phyloP scores from a whole-genome alignment of 2,329 filamentous ascomycete genomes.

The Talaromyces sp. region DNA sequence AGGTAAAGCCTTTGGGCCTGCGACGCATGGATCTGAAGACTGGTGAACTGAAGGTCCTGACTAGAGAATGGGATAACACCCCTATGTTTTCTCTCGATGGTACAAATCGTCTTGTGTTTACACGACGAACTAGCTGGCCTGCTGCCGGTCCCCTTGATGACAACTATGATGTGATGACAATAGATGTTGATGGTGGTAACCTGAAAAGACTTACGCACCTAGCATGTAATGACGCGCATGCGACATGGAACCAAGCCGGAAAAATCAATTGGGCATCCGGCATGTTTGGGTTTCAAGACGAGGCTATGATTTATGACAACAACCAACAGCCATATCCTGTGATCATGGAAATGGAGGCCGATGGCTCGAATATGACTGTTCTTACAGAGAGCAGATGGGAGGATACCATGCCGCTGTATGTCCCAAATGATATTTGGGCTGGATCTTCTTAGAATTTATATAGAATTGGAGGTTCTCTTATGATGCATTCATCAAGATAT shows the following conservation, averaged over 20 bases:
- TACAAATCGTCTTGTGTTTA: not conserved
- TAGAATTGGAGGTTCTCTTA: too few relatives aligned
- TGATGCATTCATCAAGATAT: too few relatives aligned
- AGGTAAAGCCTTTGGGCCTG: not conserved
- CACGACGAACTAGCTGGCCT: not conserved
- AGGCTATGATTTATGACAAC: not conserved
- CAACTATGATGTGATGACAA: slow-evolving; percentile 1
- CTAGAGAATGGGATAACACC: not conserved
- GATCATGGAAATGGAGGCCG: not conserved
- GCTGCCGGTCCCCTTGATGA: not conserved
- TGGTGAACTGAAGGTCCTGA: not conserved
- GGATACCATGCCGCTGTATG: not conserved
- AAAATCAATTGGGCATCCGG: not conserved
- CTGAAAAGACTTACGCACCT: not conserved
- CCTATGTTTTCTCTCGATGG: not conserved
- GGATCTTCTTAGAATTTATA: not conserved
- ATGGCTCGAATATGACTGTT: not conserved
- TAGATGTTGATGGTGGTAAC: not conserved
- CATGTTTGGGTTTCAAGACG: not conserved
- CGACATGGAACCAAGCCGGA: not conserved
- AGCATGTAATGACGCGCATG: not conserved
- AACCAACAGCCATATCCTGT: not conserved
- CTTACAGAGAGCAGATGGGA: not conserved
- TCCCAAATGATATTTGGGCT: not conserved
- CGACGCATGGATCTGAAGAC: not conserved